Percentiles rank a stretch among this genome's conserved stretches.
Conservation (phyloP, 495 filamentous ascomycete species). For the Annulohypoxylon moriforme region DNA sequence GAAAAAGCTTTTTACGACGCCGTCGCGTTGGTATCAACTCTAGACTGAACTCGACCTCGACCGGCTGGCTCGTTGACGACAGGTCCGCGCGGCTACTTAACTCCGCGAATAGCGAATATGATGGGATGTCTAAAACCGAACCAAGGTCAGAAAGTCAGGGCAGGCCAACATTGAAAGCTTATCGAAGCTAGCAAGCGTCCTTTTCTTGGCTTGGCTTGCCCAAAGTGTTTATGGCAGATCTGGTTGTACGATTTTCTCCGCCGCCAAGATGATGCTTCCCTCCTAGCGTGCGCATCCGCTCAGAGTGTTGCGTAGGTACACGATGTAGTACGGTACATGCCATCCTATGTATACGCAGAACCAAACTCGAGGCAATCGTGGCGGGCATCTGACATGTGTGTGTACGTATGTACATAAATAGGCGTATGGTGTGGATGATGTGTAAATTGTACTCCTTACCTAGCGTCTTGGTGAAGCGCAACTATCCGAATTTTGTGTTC, state of each 20-base stretch:
- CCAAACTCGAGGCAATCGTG: conserved; percentile 41
- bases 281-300: conserved; percentile 27
- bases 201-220: conserved; percentile 12
- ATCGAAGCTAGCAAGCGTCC: neutral
- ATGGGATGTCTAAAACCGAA: neutral
- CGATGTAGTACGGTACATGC: conserved; percentile 23
- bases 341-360: conserved; percentile 17
- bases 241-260: conserved; percentile 37
- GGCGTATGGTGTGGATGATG: neutral
- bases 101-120: neutral
- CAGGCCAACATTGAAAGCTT: conserved; percentile 16
- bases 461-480: conserved; percentile 16
- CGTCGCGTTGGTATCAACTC: conserved; percentile 3
- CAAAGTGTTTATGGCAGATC: conserved; percentile 25
- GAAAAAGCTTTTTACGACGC: conserved; percentile 8
- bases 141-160: conserved; percentile 1
- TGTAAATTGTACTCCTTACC: neutral
- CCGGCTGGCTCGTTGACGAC: neutral
- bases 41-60: conserved; percentile 18
- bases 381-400: conserved; percentile 31
- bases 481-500: conserved; percentile 13
- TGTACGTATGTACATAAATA: conserved; percentile 17
- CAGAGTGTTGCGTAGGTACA: conserved; percentile 1
- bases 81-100: conserved; percentile 3
- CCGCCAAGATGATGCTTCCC: conserved; percentile 32